A percentile compares a stretch with the other conserved stretches of the same genome.
These are phyloP conservation scores for Lachnellula hyalina DNA, from an alignment of 2,329 filamentous ascomycete species.

Conservation along the genomic window DNA sequence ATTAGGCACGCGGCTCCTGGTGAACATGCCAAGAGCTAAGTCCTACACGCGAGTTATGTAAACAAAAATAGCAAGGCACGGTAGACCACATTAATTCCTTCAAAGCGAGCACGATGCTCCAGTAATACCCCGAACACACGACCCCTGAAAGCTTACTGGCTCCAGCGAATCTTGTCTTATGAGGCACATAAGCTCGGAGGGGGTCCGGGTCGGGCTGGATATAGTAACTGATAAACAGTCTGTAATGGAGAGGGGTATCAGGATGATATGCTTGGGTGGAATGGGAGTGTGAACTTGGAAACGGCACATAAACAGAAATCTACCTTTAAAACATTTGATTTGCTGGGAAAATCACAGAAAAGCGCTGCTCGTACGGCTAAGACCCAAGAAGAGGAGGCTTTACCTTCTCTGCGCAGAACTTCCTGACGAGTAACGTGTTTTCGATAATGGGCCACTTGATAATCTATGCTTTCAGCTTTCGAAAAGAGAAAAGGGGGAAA, in stretches of 20 bases:
- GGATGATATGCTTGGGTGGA: background rate
- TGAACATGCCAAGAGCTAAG: background rate
- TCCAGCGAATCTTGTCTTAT: background rate
- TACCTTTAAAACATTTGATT: background rate
- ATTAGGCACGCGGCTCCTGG: constrained; percentile 9
- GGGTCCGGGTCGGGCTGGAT: background rate
- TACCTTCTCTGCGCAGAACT: too few species aligned
- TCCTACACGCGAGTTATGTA: background rate
- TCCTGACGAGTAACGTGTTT: too few species aligned
- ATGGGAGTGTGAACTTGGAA: background rate
- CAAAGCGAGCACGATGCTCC: constrained; percentile 5
- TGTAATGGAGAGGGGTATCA: background rate
- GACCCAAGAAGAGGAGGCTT: background rate
- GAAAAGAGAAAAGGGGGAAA: too few species aligned
- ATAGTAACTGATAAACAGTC: background rate
- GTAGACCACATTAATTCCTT: background rate
- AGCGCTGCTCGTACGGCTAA: background rate
- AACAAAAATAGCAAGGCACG: background rate
- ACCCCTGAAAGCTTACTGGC: background rate
- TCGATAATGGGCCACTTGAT: too few species aligned
- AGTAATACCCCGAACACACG: background rate
- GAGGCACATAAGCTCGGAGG: background rate
- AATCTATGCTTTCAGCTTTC: too few species aligned
- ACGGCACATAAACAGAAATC: background rate
- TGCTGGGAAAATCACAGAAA: too few species aligned